Evolutionary conservation across 2,329 filamentous ascomycete genomes (phyloP).

Genomic region (Emericellopsis atlantica): DNA sequence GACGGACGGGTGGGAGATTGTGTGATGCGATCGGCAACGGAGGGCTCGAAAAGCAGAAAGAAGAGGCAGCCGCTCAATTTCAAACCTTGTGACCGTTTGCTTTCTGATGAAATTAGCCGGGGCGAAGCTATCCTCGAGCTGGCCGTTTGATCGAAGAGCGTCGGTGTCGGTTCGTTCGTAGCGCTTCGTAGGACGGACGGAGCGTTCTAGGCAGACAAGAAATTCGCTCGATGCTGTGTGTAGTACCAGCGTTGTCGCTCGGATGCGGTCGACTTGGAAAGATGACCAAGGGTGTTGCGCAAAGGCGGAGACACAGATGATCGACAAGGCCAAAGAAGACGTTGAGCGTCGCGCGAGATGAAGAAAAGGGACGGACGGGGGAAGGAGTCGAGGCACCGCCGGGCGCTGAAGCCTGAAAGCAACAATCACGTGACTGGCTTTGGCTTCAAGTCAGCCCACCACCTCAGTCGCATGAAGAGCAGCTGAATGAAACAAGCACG

Average conservation of each 20-base stretch:
- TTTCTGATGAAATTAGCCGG: not conserved
- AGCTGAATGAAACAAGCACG: too few relatives aligned
- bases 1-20: conserved; percentile 8
- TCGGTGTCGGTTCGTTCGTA: not conserved
- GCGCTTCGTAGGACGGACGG: not conserved
- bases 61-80: conserved; percentile 23
- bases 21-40: conserved; percentile 24
- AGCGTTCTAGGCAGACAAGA: too few relatives aligned
- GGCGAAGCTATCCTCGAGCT: not conserved
- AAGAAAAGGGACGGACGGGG: too few relatives aligned
- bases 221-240: too few relatives aligned
- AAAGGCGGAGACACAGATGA: not conserved
- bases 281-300: not conserved
- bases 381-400: too few relatives aligned
- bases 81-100: conserved; percentile 15
- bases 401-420: too few relatives aligned
- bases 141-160: not conserved
- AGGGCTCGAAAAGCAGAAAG: conserved; percentile 21
- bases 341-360: not conserved
- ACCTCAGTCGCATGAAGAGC: too few relatives aligned
- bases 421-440: too few relatives aligned
- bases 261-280: not conserved
- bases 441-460: too few relatives aligned
- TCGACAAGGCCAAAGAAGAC: not conserved
- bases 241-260: not conserved